Evolutionary conservation across 2,329 filamentous ascomycete species (phyloP), one percentile per base, ranked within the genome.

Genomic region (Hymenoscyphus linearis): DNA sequence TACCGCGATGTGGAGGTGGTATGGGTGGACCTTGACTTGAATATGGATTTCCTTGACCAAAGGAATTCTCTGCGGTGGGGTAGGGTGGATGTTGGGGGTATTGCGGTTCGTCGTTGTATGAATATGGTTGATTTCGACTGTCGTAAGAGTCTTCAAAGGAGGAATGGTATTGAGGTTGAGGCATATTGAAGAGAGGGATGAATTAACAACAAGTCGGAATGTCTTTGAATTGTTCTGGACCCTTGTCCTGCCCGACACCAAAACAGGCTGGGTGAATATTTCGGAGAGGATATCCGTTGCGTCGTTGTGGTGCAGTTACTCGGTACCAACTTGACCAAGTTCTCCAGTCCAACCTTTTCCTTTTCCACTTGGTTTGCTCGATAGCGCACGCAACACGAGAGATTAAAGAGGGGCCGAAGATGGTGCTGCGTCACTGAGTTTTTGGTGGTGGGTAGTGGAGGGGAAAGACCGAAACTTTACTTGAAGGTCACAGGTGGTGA

Each of bases 1-100:
- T 37, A 47, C 68, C 65, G 35, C 70, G 70, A 64, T 75, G 73
- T 16, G 68, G 70, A 37, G 71, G 72, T 31, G 71, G 71, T 55
- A 67, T 64, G 57, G 73, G 70, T 52, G 66, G 62, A 27, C 58
- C 59, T 58, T 31, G 31, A 59, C 59, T 34, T 25, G 58, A 58
- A 25, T 59, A 60, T 62, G 56, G 56, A 26, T 64, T 60, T 60
- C 56, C 60, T 59, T 65, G 68, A 61, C 65, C 63, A 61, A 69
- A 70, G 1, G 67, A 44, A 50, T 63, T 66, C 18, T 69, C 65
- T 57, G 67, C 62, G 22, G 65, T 59, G 14, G 65, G 66, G 13
- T 35, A 35, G 10, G 31, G 22, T 26, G 26, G 31, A 57, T 64
- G 63, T 12, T 14, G 54, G 13, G 58, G 35, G 25, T 22, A 34